Evolutionary conservation across 371 early-diverging fungal genomes (phyloP), one percentile per base, ranked within the genome.

Genomic region (Mortierella sp.): DNA sequence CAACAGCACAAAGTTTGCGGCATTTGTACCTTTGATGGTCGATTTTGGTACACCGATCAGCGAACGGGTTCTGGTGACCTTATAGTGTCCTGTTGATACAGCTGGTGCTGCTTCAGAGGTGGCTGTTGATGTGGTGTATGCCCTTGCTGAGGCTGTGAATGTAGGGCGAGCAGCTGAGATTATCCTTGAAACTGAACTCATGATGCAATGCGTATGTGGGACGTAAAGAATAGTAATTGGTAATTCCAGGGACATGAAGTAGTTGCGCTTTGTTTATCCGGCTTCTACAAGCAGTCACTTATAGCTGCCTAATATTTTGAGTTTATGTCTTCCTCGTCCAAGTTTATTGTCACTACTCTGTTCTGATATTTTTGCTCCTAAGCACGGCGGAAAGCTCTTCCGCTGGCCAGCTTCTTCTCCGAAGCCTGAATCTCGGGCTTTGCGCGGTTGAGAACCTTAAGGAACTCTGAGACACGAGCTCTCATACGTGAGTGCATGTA

Each of bases 401-500:
- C 83, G 14, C 83, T 83, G 16, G 78, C 77, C 64, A 73, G 37
- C 85, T 97, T 97, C 93, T 94, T 96, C 78, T 97, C 97, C 0
- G 86, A 90, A 49, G 87, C 89, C 12, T 87, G 86, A 28, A 87
- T 85, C 70, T 98, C 98, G 45, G 97, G 98, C 86, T 96, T 97
- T 71, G 99, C 98, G 68, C 99, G 91, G 89, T 98, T 98, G 68
- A 99, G 90, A 6, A 99, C 97, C 92, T 98, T 98, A 83, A 99
- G 87, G 89, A 97, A 97, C 68, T 95, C 95, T 75, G 94, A 92
- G 61, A 99, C 99, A 37, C 97, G 94, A 30, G 77, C 77, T 68
- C 99, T 88, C 98, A 98, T 97, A 62, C 99, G 93, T 18, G 97
- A 96, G 87, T 98, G 99, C 97, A 99, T 96, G 83, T 97, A 98